A percentile compares a stretch with the other conserved stretches of the same genome.
These are phyloP conservation scores for Arthrobotrys entomopaga DNA, from an alignment of 2,329 filamentous ascomycete species.

Conservation along the genomic window DNA sequence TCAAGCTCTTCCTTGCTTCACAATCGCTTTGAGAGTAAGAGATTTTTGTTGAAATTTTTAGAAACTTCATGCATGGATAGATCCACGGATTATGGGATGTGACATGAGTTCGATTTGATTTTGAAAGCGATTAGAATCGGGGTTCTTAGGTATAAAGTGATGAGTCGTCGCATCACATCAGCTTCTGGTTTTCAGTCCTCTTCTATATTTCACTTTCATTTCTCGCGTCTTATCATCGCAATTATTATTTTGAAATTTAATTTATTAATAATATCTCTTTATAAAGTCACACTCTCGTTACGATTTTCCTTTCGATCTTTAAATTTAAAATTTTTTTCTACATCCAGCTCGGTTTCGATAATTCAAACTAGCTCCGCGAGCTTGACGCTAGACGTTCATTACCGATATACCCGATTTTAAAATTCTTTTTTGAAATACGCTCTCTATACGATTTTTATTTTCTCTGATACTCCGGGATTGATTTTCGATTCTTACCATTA, in stretches of 20 bases:
- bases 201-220: not conserved
- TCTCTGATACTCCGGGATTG: no score
- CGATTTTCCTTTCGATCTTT: slow-evolving; percentile 3
- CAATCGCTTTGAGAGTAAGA: not conserved
- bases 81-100: slow-evolving; percentile 13
- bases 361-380: slow-evolving; percentile 10
- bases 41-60: slow-evolving; percentile 35
- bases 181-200: not conserved
- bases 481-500: no score
- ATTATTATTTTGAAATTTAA: not conserved
- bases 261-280: not conserved
- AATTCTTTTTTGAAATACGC: not conserved
- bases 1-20: not conserved
- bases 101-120: not conserved
- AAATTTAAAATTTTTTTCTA: not conserved
- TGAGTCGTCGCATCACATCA: not conserved
- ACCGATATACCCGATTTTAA: not conserved
- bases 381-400: not conserved
- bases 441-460: no score
- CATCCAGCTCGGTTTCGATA: not conserved
- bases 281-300: slow-evolving; percentile 4
- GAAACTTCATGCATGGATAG: slow-evolving; percentile 18
- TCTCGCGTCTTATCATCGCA: not conserved
- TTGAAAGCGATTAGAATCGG: not conserved
- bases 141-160: slow-evolving; percentile 19